phyloP scores from a whole-genome alignment of 2,329 filamentous ascomycete species.

The Magnaporthiopsis rhizophila region DNA sequence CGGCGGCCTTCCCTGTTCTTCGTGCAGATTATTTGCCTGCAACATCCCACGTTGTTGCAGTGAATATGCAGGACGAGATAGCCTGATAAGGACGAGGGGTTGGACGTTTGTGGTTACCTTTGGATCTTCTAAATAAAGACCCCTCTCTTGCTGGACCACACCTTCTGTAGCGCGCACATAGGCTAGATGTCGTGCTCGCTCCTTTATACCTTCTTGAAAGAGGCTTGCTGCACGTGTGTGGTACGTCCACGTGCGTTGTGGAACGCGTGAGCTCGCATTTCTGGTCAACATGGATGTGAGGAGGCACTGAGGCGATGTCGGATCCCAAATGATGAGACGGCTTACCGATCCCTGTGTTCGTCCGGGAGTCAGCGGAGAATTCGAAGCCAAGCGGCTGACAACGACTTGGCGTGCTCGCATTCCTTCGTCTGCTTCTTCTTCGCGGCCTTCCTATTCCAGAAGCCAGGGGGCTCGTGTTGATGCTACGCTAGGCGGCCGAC shows the following conservation, averaged over 20 bases:
- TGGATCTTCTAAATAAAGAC: not conserved
- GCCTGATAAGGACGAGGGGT: not conserved
- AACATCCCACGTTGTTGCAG: not conserved
- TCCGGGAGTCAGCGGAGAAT: not conserved
- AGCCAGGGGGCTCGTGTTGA: no score
- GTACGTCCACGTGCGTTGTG: not conserved
- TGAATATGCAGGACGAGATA: not conserved
- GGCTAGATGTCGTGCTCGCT: not conserved
- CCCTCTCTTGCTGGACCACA: not conserved
- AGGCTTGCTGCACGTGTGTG: not conserved
- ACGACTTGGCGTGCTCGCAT: not conserved
- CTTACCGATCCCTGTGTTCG: not conserved
- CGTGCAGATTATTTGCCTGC: not conserved
- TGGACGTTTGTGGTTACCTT: not conserved
- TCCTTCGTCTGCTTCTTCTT: not conserved
- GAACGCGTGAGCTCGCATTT: not conserved
- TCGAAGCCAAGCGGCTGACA: not conserved
- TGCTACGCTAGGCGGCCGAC: not conserved
- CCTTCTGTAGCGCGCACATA: not conserved
- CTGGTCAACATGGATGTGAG: no score
- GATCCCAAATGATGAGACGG: not conserved
- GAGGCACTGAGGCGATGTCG: not conserved
- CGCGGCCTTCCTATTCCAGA: not conserved
- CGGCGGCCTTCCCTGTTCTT: not conserved
- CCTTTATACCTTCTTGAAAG: not conserved